phyloP scores from a whole-genome alignment of 2,329 filamentous ascomycete genomes.

The Mycosphaerelloides madeirae region DNA sequence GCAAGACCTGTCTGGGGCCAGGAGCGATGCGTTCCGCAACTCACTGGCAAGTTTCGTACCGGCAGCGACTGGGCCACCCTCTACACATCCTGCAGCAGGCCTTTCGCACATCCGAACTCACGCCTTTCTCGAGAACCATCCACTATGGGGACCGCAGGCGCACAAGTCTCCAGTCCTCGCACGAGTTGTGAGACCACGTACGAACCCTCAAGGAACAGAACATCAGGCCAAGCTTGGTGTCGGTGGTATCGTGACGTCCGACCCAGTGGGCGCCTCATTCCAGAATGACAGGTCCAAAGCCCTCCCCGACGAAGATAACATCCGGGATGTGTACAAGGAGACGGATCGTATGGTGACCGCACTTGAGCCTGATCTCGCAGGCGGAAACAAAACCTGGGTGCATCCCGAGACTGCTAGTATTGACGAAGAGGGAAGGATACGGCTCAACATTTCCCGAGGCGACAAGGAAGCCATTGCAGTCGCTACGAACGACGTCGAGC shows the following conservation, averaged over 20 bases:
- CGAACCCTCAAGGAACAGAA: slow-evolving; percentile 33
- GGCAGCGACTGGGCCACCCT: slow-evolving; percentile 47
- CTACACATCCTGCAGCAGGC: slow-evolving; percentile 62
- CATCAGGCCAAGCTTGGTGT: slow-evolving; percentile 39
- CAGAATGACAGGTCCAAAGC: background rate
- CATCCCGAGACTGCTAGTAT: slow-evolving; percentile 44
- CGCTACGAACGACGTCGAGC: slow-evolving; percentile 25
- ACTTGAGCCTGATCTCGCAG: slow-evolving; percentile 42
- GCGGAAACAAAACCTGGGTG: slow-evolving; percentile 52
- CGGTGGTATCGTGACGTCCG: slow-evolving; percentile 41
- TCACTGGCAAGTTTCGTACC: slow-evolving; percentile 7
- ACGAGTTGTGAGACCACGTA: slow-evolving; percentile 51
- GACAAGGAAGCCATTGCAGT: slow-evolving; percentile 31
- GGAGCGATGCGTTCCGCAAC: slow-evolving; percentile 1
- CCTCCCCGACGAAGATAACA: background rate
- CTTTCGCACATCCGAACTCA: slow-evolving; percentile 57
- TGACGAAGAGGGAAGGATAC: slow-evolving; percentile 42
- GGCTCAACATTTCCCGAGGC: slow-evolving; percentile 32
- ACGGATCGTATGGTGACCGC: slow-evolving; percentile 36
- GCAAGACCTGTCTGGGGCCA: background rate
- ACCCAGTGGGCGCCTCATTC: slow-evolving; percentile 17
- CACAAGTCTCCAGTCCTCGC: slow-evolving; percentile 50
- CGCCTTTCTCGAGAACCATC: slow-evolving; percentile 55
- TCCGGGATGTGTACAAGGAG: slow-evolving; percentile 35
- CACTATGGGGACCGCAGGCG: slow-evolving; percentile 55